Conservation (phyloP, 2,329 filamentous ascomycete genomes). For the Leptographium lundbergii region DNA sequence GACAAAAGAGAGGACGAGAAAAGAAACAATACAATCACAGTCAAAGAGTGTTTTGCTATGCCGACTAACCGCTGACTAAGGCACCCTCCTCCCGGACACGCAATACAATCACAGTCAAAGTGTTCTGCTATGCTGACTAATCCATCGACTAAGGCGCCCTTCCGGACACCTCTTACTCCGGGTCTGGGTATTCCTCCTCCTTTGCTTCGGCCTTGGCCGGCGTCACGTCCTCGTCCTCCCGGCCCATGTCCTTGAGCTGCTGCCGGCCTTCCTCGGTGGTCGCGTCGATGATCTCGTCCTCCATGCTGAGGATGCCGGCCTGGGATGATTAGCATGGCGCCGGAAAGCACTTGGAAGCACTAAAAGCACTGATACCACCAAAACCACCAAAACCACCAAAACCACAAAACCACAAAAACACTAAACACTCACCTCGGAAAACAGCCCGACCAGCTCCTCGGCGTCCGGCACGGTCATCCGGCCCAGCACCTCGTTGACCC, state of each 20-base stretch:
- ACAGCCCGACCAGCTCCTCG: conserved; percentile 64
- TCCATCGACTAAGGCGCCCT: no score
- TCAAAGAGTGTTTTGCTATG: no score
- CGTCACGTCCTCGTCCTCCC: not conserved
- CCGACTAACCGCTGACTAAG: no score
- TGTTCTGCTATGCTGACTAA: no score
- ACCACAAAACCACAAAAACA: not conserved
- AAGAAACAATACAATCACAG: not conserved
- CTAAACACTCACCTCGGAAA: conserved; percentile 44
- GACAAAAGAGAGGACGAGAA: not conserved
- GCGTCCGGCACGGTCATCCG: conserved; percentile 77
- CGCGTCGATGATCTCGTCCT: conserved; percentile 89
- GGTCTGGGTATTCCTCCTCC: conserved; percentile 11
- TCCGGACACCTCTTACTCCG: conserved; percentile 10
- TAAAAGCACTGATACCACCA: no score
- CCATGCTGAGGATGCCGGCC: conserved; percentile 52
- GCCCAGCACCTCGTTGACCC: conserved; percentile 74
- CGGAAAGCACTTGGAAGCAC: not conserved
- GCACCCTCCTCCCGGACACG: no score
- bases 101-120: not conserved
- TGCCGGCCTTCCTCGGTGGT: conserved; percentile 78
- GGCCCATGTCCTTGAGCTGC: conserved; percentile 61
- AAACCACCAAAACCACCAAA: not conserved
- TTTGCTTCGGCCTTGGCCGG: not conserved
- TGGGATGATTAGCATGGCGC: not conserved